Conservation (phyloP, 257 asterid genomes). For the Solanum tarapatanum region DNA sequence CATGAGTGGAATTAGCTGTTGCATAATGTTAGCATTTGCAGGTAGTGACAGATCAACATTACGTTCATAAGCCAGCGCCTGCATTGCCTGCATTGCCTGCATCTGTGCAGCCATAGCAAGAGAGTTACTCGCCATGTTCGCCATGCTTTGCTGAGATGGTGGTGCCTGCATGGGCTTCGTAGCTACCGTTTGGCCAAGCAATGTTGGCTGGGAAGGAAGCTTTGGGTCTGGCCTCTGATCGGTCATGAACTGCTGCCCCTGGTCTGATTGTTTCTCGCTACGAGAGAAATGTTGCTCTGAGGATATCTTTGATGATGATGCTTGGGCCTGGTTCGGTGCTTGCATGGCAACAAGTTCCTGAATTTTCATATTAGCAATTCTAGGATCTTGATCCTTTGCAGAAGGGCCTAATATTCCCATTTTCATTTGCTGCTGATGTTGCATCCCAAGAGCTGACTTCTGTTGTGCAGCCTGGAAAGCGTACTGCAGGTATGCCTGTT, state of each 20-base stretch:
- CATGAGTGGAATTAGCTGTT: constrained; percentile 69
- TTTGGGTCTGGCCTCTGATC: constrained; percentile 56
- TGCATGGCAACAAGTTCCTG: constrained; percentile 57
- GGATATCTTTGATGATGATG: constrained; percentile 63
- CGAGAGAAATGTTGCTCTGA: constrained; percentile 35
- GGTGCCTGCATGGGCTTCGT: constrained; percentile 38
- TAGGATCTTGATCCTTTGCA: constrained; percentile 68
- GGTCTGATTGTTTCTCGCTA: constrained; percentile 51
- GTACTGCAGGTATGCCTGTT: constrained; percentile 81
- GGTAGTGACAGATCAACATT: constrained; percentile 88
- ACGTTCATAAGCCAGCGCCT: constrained; percentile 86
- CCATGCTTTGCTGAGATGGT: constrained; percentile 56
- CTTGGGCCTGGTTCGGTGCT: constrained; percentile 53
- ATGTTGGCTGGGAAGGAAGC: constrained; percentile 28
- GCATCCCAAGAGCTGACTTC: constrained; percentile 58
- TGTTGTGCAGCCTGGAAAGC: constrained; percentile 72
- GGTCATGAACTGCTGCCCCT: constrained; percentile 35
- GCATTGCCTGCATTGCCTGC: constrained; percentile 51
- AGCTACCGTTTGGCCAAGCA: constrained; percentile 53
- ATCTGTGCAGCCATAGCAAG: constrained; percentile 74
- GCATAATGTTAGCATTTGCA: constrained; percentile 67
- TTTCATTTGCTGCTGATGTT: constrained; percentile 68
- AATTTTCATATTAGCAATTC: constrained; percentile 52
- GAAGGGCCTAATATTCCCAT: constrained; percentile 56
- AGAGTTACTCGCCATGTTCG: constrained; percentile 47